Conservation (phyloP, 2,329 filamentous ascomycete species). For the Elsinoe fawcettii region DNA sequence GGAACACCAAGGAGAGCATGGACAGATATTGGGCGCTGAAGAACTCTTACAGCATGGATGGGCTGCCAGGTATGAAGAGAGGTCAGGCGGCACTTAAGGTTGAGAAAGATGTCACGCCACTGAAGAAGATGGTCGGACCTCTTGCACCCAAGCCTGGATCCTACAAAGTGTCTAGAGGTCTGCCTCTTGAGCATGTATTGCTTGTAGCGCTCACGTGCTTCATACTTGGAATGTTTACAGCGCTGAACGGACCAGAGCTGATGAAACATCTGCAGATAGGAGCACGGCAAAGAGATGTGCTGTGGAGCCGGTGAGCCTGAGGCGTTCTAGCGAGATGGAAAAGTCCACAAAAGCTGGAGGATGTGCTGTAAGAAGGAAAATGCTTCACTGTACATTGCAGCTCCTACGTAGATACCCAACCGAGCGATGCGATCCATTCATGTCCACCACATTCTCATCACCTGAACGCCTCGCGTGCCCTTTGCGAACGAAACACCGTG, state of each 20-base stretch:
- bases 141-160: slow-evolving; percentile 23
- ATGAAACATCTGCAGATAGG: not conserved
- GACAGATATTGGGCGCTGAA: slow-evolving; percentile 42
- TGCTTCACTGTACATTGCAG: slow-evolving; percentile 8
- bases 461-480: not conserved
- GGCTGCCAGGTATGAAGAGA: slow-evolving; percentile 37
- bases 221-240: not conserved
- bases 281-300: not conserved
- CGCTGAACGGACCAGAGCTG: not conserved
- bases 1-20: slow-evolving; percentile 35
- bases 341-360: not conserved
- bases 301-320: not conserved
- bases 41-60: slow-evolving; percentile 37
- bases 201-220: slow-evolving; percentile 4
- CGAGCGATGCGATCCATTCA: not conserved
- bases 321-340: not conserved
- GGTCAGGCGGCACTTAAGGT: slow-evolving; percentile 31
- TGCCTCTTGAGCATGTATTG: slow-evolving; percentile 6
- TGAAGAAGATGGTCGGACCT: slow-evolving; percentile 38
- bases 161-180: not conserved
- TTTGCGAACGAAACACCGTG: slow-evolving; percentile 6
- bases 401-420: slow-evolving; percentile 11
- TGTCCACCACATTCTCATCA: not conserved
- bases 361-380: not conserved
- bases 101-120: slow-evolving; percentile 31